phyloP scores from a whole-genome alignment of 1,284 basidiomycete species.

The Cutaneotrichosporon dermatis region DNA sequence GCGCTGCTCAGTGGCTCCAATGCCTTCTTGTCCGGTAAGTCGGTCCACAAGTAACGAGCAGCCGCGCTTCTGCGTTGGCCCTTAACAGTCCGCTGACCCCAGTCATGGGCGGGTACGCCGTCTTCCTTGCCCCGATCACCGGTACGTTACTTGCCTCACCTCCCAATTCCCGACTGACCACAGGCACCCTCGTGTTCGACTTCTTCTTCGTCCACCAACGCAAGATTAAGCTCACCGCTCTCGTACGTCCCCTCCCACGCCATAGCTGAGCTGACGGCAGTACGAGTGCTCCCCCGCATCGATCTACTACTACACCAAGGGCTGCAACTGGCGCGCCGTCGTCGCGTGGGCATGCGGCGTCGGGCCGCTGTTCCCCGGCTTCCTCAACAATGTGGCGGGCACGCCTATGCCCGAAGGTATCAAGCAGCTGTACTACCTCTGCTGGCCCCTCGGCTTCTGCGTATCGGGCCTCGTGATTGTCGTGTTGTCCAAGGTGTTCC shows the following conservation, averaged over 20 bases:
- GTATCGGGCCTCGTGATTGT: constrained; percentile 6
- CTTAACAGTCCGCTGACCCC: background rate
- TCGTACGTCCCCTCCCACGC: constrained; percentile 3
- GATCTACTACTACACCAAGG: constrained; percentile 39
- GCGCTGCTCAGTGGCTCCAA: constrained; percentile 38
- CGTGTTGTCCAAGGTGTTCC: constrained; percentile 9
- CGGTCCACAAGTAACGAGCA: no score
- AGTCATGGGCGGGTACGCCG: constrained; percentile 43
- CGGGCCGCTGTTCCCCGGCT: constrained; percentile 41
- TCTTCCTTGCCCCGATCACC: constrained; percentile 41
- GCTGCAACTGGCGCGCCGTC: constrained; percentile 42
- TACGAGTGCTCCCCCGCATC: constrained; percentile 39
- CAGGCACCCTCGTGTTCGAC: constrained; percentile 39
- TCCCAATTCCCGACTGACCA: no score
- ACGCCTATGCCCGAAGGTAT: constrained; percentile 37
- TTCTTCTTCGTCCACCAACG: constrained; percentile 36
- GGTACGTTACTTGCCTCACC: no score
- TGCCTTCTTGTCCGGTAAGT: constrained; percentile 34
- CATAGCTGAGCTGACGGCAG: constrained; percentile 1
- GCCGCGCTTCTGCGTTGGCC: no score
- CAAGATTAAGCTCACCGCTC: constrained; percentile 36
- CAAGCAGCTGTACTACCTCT: constrained; percentile 28
- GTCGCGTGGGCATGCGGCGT: constrained; percentile 34
- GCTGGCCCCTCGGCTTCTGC: constrained; percentile 5
- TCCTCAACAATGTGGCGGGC: constrained; percentile 37